phyloP scores from a whole-genome alignment of 495 filamentous ascomycete species.

The Xylaria palmicola region DNA sequence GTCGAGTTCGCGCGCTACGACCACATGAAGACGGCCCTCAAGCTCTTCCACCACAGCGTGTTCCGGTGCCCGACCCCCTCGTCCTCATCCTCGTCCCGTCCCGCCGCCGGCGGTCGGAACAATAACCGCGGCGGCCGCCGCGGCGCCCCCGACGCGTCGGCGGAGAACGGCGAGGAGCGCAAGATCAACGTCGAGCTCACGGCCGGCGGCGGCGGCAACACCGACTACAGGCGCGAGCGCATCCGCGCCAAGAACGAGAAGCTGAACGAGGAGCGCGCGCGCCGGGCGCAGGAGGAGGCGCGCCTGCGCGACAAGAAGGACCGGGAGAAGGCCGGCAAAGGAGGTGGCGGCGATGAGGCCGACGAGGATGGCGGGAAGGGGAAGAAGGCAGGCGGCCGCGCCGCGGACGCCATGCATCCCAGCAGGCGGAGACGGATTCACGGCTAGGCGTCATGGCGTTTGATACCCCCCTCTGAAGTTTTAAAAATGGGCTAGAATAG shows the following conservation, averaged over 20 bases:
- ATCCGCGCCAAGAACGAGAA: constrained; percentile 84
- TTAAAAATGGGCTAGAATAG: not conserved
- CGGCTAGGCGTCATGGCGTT: constrained; percentile 11
- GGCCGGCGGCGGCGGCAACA: constrained; percentile 84
- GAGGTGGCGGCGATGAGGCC: constrained; percentile 16
- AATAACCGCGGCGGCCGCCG: not conserved
- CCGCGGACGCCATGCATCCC: constrained; percentile 54
- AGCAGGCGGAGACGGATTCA: constrained; percentile 55
- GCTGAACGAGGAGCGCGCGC: constrained; percentile 74
- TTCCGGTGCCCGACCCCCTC: constrained; percentile 44
- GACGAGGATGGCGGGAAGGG: constrained; percentile 25
- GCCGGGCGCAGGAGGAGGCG: constrained; percentile 51
- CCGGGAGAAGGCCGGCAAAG: constrained; percentile 39
- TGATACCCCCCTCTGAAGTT: constrained; percentile 5
- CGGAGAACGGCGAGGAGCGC: constrained; percentile 27
- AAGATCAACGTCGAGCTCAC: constrained; percentile 94
- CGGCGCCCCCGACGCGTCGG: constrained; percentile 43
- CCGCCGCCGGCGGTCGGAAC: not conserved
- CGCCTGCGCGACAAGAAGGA: constrained; percentile 50
- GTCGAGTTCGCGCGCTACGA: constrained; percentile 88
- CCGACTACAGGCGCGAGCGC: constrained; percentile 65
- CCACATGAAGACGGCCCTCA: constrained; percentile 90
- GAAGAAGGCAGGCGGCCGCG: too few relatives aligned
- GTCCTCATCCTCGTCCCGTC: not conserved
- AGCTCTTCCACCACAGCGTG: constrained; percentile 79